Evolutionary conservation across 2,329 filamentous ascomycete genomes (phyloP), one percentile per base, ranked within the genome.

Genomic region (Tolypocladium cylindrosporum): DNA sequence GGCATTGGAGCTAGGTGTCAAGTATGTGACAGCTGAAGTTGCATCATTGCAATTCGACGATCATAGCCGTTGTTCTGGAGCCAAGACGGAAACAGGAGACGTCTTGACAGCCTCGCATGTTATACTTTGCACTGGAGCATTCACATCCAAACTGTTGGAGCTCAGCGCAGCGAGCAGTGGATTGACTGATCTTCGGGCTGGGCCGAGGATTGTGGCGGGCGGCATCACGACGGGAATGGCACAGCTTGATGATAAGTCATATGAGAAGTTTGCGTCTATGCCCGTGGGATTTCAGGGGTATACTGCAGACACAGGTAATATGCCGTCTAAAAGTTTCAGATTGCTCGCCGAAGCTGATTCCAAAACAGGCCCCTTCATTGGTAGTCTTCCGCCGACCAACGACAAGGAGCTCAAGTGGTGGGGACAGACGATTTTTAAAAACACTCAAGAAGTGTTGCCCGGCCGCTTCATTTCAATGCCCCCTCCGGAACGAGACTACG

Each of bases 181-280:
- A 0, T 65, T 71, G 40, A 65, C 68, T 1, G 70, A 75, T 11
- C 75, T 87, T 3, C 74, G 78, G 24, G 79, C 82, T 40, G 84
- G 78, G 2, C 68, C 72, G 10, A 74, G 82, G 54, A 83, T 85
- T 55, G 67, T 81, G 3, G 84, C 85, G 2, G 82, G 79, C 6
- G 85, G 81, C 1, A 81, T 86, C 19, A 79, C 79, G 3, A 82
- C 82, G 0, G 83, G 80, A 0, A 81, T 85, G 69, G 79, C 80
- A 34, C 74, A 76, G 40, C 74, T 87, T 8, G 74, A 76, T 7
- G 71, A 77, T 6, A 68, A 74, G 7, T 75, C 81, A 56, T 74
- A 76, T 59, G 62, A 73, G 59, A 65, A 69, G 58, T 78, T 80
- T 60, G 69, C 74, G 48, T 62, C 75, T 50, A 78, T 84, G 68